These are phyloP conservation scores for Phaeodactylum tricornutum DNA, from an alignment of 108 stramenopile genomes.

Conservation along the genomic window DNA sequence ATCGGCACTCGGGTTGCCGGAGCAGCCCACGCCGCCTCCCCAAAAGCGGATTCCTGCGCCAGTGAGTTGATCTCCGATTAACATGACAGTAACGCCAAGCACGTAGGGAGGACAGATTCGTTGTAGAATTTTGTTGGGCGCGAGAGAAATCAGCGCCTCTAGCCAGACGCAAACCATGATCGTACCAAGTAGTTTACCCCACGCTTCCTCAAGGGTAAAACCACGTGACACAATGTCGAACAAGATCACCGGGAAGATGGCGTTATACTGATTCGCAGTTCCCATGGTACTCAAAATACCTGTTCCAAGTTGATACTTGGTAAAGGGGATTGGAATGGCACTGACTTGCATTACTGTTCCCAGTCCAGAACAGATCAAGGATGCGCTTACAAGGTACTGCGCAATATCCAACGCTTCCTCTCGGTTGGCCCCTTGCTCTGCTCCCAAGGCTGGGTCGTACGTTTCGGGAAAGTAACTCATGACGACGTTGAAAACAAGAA, in stretches of 20 bases:
- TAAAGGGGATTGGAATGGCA: constrained; percentile 23
- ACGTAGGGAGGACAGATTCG: constrained; percentile 30
- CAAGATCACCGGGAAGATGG: constrained; percentile 27
- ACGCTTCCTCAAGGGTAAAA: constrained; percentile 27
- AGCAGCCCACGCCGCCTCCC: constrained; percentile 40
- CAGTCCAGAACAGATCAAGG: constrained; percentile 29
- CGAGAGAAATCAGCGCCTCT: constrained; percentile 22
- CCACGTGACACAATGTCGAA: constrained; percentile 18
- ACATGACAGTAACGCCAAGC: constrained; percentile 28
- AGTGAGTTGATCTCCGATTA: constrained; percentile 34
- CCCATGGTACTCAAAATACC: constrained; percentile 37
- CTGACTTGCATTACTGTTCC: constrained; percentile 32
- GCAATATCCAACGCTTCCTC: constrained; percentile 13
- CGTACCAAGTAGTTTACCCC: constrained; percentile 37
- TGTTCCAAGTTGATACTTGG: constrained; percentile 27
- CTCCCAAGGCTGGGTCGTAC: constrained; percentile 11
- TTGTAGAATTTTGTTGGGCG: constrained; percentile 13
- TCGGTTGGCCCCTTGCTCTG: constrained; percentile 10
- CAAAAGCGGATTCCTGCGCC: constrained; percentile 33
- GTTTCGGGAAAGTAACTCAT: constrained; percentile 21
- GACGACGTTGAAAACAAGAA: constrained; percentile 23
- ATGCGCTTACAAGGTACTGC: constrained; percentile 27
- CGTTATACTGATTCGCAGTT: constrained; percentile 35
- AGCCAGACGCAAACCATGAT: constrained; percentile 28
- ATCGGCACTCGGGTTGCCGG: constrained; percentile 17